phyloP scores from a whole-genome alignment of 345 rosid species.

The Melaleuca quinquenervia region DNA sequence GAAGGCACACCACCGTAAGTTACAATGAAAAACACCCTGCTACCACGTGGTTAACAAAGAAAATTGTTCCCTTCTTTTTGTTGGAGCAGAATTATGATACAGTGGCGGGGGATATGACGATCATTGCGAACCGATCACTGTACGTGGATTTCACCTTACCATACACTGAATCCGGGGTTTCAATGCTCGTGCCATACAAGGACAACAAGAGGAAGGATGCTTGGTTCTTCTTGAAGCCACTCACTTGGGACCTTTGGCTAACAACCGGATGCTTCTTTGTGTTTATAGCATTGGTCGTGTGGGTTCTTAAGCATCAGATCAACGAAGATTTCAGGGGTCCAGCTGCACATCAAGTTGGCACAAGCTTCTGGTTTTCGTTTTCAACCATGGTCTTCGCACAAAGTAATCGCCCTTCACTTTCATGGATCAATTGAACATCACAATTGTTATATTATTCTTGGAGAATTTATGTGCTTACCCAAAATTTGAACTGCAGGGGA shows the following conservation, averaged over 20 bases:
- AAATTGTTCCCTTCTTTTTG: not conserved
- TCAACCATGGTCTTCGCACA: not conserved
- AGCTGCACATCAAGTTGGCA: not conserved
- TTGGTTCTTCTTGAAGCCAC: not conserved
- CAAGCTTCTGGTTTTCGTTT: not conserved
- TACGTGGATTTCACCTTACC: not conserved
- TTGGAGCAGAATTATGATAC: not conserved
- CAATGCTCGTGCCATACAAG: not conserved
- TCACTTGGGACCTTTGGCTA: not conserved
- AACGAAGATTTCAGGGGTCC: not conserved
- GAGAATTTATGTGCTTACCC: not conserved
- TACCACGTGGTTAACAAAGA: not conserved
- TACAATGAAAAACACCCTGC: not conserved
- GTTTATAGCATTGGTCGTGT: not conserved
- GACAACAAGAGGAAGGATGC: not conserved
- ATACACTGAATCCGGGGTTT: not conserved
- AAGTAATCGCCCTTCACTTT: not conserved
- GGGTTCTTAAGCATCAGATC: not conserved
- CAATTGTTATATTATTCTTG: not conserved
- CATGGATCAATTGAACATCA: rapidly evolving
- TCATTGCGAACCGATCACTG: not conserved
- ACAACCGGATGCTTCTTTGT: not conserved
- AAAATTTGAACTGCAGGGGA: not conserved
- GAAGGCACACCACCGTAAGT: rapidly evolving
- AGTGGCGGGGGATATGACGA: not conserved